Conservation (phyloP, 257 asterid species). For the Solanum tarijense region DNA sequence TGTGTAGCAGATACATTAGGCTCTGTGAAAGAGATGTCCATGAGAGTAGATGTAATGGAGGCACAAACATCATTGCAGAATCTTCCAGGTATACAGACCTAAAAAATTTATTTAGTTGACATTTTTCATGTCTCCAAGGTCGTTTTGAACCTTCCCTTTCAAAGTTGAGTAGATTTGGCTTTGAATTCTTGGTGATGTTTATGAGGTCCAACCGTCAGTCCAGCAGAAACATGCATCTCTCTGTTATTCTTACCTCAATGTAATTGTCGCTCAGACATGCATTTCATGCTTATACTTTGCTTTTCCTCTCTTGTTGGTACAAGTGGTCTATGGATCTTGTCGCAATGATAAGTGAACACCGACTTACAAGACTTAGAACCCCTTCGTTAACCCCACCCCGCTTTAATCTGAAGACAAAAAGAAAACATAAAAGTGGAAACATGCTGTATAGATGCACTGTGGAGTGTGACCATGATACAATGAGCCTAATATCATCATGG, state of each 20-base stretch:
- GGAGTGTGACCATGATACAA: not conserved
- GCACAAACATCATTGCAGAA: conserved; percentile 44
- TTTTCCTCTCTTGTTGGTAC: not conserved
- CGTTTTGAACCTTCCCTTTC: not conserved
- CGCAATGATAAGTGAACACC: not conserved
- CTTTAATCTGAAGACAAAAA: not conserved
- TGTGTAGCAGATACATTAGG: conserved; percentile 76
- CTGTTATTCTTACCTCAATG: not conserved
- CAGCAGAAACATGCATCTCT: not conserved
- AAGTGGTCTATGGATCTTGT: not conserved
- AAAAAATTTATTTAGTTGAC: not conserved
- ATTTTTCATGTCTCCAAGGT: not conserved
- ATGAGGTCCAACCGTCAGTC: not conserved
- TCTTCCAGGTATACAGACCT: conserved; percentile 59
- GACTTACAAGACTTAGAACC: not conserved
- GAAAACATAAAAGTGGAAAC: not conserved
- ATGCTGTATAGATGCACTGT: not conserved
- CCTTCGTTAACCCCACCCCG: not conserved
- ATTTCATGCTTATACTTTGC: not conserved
- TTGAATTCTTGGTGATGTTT: not conserved
- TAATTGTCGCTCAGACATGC: not conserved
- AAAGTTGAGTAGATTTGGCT: not conserved
- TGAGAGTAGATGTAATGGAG: conserved; percentile 58
- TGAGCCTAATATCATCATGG: not conserved
- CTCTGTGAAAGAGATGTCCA: conserved; percentile 70